phyloP scores from a whole-genome alignment of 768 basidiomycete genomes.

The Ramaria rubella region DNA sequence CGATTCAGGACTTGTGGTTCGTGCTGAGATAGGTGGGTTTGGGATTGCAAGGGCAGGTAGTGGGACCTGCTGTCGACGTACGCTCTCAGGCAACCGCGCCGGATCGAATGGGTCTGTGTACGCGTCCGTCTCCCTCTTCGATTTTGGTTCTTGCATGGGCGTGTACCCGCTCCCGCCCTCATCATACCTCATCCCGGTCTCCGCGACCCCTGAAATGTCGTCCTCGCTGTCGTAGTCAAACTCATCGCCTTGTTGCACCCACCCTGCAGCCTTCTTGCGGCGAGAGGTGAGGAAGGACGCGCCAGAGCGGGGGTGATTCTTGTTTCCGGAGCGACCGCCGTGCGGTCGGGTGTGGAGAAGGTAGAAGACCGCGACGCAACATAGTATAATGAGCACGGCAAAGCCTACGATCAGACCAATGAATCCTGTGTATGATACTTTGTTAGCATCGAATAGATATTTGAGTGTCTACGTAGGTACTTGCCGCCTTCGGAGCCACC shows the following conservation, averaged over 20 bases:
- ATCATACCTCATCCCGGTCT: not conserved
- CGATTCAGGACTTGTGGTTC: not conserved
- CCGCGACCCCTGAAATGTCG: not conserved
- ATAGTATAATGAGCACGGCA: constrained; percentile 44
- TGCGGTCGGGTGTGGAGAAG: constrained; percentile 48
- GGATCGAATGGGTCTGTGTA: constrained; percentile 9
- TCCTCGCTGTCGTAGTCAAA: constrained; percentile 10
- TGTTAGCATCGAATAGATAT: not conserved
- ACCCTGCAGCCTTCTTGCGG: not conserved
- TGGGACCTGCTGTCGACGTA: not conserved
- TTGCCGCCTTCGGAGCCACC: constrained; percentile 45
- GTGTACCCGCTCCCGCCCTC: not conserved
- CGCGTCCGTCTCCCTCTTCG: not conserved
- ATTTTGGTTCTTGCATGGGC: not conserved
- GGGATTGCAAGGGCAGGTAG: not conserved
- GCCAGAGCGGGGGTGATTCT: constrained; percentile 20
- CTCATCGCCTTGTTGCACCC: not conserved
- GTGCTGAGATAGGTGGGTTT: not conserved
- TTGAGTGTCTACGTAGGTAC: constrained; percentile 16
- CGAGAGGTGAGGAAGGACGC: not conserved
- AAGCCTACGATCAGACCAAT: constrained; percentile 54
- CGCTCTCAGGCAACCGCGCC: constrained; percentile 1
- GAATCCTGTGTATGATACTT: constrained; percentile 41
- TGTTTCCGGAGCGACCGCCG: constrained; percentile 19
- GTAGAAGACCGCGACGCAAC: constrained; percentile 47